Base-by-base conservation (phyloP, 2,329 filamentous ascomycete species). In the Coniella vitis region DNA sequence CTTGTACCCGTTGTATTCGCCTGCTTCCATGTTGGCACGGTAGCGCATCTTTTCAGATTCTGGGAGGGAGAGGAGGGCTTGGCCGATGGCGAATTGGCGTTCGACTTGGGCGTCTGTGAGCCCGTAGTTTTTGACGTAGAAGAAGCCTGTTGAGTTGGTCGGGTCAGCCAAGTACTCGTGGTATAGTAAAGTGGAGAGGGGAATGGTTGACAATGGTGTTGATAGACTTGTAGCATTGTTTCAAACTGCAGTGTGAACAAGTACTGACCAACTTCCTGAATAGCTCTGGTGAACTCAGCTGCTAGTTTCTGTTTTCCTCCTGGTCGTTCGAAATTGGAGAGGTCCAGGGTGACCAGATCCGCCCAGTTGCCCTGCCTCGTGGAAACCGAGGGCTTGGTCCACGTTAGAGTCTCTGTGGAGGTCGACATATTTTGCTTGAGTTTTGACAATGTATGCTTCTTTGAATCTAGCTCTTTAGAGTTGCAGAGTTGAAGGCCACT, bases 91-190 rank as follows among this genome's bases (percentile, higher is more conserved):
- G 54, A 80, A 80, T 54, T 80, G 76, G 4, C 66, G 63, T 55
- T 79, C 71, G 3, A 81, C 70, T 54, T 76, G 69, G 45, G 78
- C 75, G 56, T 79, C 74, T 8, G 64, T 65, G 25, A 81, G 70
- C 52, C 74, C 74, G 55, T 74, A 79, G 63, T 81, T 79, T 48
- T 73, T 78, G 16, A 80, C 72, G 52, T 79, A 78, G 60, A 79
- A 81, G 65, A 79, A 74, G 4, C 68, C 55, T 48, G 20, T 3
- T 3, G 79, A 74, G 4, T 68, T 55, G 39, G 21, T 3, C 2
- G 4, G 8, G 13, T 17, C 8, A 13, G 3, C 20, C 4, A n/a
- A 29, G 21, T 10, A 41, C 2, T 17, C 14, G 17, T 21, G 8
- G 35, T 9, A 17, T 17, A 17, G 35, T n/a, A 16, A 1, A 3